Base-by-base conservation (phyloP, 2,329 filamentous ascomycete species). In the Kalmusia sp. region DNA sequence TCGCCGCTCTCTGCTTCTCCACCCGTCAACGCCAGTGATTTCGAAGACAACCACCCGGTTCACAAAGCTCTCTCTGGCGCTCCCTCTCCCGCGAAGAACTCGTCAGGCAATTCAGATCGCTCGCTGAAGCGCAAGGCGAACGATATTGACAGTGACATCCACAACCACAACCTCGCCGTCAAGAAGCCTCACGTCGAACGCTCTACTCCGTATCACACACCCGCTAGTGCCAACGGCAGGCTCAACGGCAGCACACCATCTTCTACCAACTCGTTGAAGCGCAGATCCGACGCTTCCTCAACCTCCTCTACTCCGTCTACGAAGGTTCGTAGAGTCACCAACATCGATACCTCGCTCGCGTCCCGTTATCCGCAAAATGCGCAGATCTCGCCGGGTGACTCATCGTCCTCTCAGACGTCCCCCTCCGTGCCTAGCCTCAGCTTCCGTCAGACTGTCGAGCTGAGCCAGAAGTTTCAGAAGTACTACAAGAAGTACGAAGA, bases 1-100 rank as follows among this genome's bases (percentile, higher is more conserved):
- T 87, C 85, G 14, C 84, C 84, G 11, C 79, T 87, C 9, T 84
- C 82, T 8, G 84, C 83, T 6, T 86, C 85, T 2, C 83, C 84
- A 19, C 84, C 84, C 5, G 80, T 84, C 55, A 86, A 85, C 66
- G 82, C 82, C 24, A 86, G 84, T 17, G 83, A 87, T 64, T 74
- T 82, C 50, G 76, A 83, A 55, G 74, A 80, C 63, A 73, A 75
- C 58, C 65, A 77, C 47, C 71, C 73, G 11, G 69, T 73, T 12
- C 69, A 75, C 61, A 75, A 74, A 39, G 68, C 67, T 9, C 69
- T 72, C 22, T 70, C 69, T 11, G 71, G 67, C 7, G 66, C 68
- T 19, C 57, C 69, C 2, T 75, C 73, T 4, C 66, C 71, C 2
- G 68, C 66, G 12, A 76, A 75, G 52, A 55, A 56, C 14, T 61